A percentile compares a stretch with the other conserved stretches of the same genome.
Conservation (phyloP, 1,139 yeast genomes). For the Taiozyma sp. region DNA sequence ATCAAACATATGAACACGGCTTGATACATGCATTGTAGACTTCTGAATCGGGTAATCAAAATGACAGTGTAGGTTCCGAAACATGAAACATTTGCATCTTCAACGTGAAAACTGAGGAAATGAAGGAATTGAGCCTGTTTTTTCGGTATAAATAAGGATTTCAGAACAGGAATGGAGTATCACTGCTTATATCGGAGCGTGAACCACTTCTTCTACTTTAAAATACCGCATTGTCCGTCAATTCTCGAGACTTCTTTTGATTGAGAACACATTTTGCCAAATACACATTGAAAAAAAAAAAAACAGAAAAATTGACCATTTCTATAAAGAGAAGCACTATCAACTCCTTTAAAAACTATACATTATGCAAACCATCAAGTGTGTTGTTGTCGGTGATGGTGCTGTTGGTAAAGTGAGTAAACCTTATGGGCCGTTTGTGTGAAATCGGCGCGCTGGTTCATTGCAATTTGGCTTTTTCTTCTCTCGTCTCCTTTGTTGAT, state of each 20-base stretch:
- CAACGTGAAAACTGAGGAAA: background rate
- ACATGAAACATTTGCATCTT: background rate
- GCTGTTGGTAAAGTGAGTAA: constrained; percentile 73
- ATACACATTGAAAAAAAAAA: background rate
- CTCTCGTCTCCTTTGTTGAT: background rate
- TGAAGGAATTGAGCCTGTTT: background rate
- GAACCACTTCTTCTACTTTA: background rate
- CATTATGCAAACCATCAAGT: constrained; percentile 79
- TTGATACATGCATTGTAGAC: background rate
- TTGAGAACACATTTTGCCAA: background rate
- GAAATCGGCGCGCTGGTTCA: background rate
- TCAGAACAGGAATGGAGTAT: background rate
- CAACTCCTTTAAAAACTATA: background rate
- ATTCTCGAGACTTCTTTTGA: too few species aligned
- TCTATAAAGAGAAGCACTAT: constrained; percentile 25
- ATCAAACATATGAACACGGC: background rate
- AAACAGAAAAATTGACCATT: background rate
- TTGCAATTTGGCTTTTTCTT: background rate
- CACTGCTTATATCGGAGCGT: background rate
- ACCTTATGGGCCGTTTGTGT: background rate
- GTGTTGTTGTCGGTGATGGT: constrained; percentile 98
- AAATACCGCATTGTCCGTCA: background rate
- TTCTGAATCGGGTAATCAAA: background rate
- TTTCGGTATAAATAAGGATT: too few species aligned
- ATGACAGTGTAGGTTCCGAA: background rate